phyloP scores from a whole-genome alignment of 306 rosid genomes.

The cucumber (Cucumis sativus) region Cucumber_9930_V3 NC_026660.2:29421501-29422000 shows the following conservation, averaged over 20 bases:
- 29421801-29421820: constrained; percentile 95
- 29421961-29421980: not conserved
- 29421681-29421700: not conserved
- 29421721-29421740: constrained; percentile 28
- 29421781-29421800: constrained; percentile 90
- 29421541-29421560: constrained; percentile 91
- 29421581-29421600: constrained; percentile 81
- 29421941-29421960: not conserved
- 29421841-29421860: constrained; percentile 2
- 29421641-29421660: constrained; percentile 34
- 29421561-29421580: constrained; percentile 96
- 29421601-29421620: constrained; percentile 67
- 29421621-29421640: constrained; percentile 83
- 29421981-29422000: not conserved
- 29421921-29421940: not conserved
- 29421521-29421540: constrained; percentile 70
- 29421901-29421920: not conserved
- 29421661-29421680: not conserved
- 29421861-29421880: constrained; percentile 19
- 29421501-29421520: constrained; percentile 85
- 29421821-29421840: constrained; percentile 90
- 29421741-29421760: constrained; percentile 85
- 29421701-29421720: not conserved
- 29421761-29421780: constrained; percentile 74
- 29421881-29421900: not conserved